phyloP scores from a whole-genome alignment of 2,329 filamentous ascomycete genomes.

The Cadophora sp. region DNA sequence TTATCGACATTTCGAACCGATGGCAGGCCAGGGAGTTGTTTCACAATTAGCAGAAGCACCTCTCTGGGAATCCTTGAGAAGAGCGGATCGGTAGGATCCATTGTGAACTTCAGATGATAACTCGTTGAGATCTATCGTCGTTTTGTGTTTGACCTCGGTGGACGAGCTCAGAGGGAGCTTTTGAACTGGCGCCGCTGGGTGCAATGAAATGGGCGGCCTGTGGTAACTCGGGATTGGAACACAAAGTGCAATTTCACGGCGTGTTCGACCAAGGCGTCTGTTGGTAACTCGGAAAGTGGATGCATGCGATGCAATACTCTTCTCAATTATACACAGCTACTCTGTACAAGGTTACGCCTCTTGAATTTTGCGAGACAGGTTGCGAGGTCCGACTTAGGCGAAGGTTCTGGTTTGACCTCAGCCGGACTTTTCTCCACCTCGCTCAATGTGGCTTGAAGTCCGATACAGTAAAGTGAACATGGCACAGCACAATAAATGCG shows the following conservation, averaged over 20 bases:
- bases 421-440: not conserved
- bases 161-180: not conserved
- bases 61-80: not conserved
- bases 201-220: no score
- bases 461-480: not conserved
- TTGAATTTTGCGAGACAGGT: not conserved
- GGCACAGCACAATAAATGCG: not conserved
- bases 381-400: not conserved
- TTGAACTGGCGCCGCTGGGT: not conserved
- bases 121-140: not conserved
- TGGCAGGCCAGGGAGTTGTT: not conserved
- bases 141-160: not conserved
- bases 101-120: not conserved
- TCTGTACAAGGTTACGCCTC: not conserved
- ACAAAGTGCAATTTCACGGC: not conserved
- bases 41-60: conserved; percentile 2
- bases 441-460: not conserved
- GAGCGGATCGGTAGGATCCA: not conserved
- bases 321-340: not conserved
- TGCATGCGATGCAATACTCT: not conserved
- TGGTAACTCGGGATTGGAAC: no score
- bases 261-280: not conserved
- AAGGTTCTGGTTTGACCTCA: not conserved
- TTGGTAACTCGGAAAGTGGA: not conserved
- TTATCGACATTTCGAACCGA: conserved; percentile 10